Percentiles rank a stretch among this genome's conserved stretches.
Conservation (phyloP, 2,329 filamentous ascomycete genomes). For the Cladosporium halotolerans region DNA sequence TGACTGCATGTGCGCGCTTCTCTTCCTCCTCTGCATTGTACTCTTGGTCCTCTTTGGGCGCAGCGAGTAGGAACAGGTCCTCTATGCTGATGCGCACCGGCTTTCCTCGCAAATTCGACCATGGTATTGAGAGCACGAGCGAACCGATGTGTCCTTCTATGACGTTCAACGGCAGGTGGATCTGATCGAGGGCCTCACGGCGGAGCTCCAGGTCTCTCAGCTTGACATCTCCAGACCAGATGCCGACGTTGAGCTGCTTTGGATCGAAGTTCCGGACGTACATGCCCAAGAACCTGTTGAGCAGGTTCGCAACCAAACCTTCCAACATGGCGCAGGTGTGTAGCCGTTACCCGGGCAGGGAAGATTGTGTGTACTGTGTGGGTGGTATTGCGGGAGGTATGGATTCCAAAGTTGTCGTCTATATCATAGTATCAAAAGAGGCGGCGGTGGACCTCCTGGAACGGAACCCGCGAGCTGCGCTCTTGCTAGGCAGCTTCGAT, state of each 20-base stretch:
- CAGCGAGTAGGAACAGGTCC: constrained; percentile 92
- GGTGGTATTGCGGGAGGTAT: background rate
- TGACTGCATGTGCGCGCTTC: constrained; percentile 76
- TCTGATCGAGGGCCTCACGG: constrained; percentile 90
- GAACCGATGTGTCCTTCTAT: constrained; percentile 89
- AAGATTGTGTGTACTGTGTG: background rate
- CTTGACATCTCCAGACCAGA: constrained; percentile 98
- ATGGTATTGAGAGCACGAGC: constrained; percentile 88
- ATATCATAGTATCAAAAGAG: constrained; percentile 7
- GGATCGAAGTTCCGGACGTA: constrained; percentile 99
- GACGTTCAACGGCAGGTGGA: constrained; percentile 94
- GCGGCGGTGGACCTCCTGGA: background rate
- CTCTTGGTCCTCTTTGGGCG: constrained; percentile 88
- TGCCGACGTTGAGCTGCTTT: constrained; percentile 94
- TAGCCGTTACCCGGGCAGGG: constrained; percentile 64
- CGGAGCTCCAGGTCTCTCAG: constrained; percentile 87
- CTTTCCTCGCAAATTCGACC: constrained; percentile 92
- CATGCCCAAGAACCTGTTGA: constrained; percentile 99
- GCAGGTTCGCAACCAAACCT: constrained; percentile 88
- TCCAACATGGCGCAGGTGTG: constrained; percentile 74
- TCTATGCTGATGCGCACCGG: constrained; percentile 94
- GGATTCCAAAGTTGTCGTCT: background rate
- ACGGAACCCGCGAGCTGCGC: background rate
- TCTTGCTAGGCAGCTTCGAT: constrained; percentile 4
- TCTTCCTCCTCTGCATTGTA: constrained; percentile 93